phyloP scores from a whole-genome alignment of 2,329 filamentous ascomycete genomes.

The Claviceps arundinis region DNA sequence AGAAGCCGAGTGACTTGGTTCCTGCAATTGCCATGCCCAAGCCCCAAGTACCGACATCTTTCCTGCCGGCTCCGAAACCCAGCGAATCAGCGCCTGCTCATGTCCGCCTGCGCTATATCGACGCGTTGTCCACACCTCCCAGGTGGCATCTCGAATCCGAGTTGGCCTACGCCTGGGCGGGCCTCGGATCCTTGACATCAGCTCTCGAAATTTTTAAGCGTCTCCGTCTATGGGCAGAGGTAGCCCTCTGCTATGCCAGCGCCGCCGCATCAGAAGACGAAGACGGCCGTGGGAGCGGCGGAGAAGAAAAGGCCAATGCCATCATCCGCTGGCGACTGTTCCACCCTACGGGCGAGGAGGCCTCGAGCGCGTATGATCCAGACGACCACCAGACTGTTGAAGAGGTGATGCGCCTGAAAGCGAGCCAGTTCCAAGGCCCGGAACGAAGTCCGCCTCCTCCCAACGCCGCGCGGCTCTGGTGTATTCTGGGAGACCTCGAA shows the following conservation, averaged over 20 bases:
- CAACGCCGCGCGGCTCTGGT: conserved; percentile 79
- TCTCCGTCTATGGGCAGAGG: conserved; percentile 86
- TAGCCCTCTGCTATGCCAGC: conserved; percentile 72
- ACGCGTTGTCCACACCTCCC: conserved; percentile 70
- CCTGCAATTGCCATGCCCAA: conserved; percentile 4
- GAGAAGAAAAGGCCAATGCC: conserved; percentile 67
- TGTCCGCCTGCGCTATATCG: conserved; percentile 70
- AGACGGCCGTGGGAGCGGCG: conserved; percentile 38
- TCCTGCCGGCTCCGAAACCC: conserved; percentile 63
- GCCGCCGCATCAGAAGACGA: conserved; percentile 44
- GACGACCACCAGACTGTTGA: conserved; percentile 39
- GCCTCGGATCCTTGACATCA: conserved; percentile 73
- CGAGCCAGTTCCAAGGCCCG: conserved; percentile 42
- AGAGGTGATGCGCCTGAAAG: conserved; percentile 44
- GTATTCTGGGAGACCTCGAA: conserved; percentile 85
- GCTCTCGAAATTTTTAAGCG: conserved; percentile 94
- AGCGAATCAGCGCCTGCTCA: conserved; percentile 66
- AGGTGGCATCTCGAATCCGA: conserved; percentile 93
- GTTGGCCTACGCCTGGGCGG: conserved; percentile 83
- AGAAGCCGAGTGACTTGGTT: conserved; percentile 9
- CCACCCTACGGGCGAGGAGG: conserved; percentile 37
- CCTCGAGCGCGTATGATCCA: conserved; percentile 20
- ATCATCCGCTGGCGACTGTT: conserved; percentile 72
- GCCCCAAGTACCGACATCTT: conserved; percentile 49
- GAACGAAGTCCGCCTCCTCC: conserved; percentile 57